Percentiles rank a stretch among this genome's conserved stretches.
phyloP scores from a whole-genome alignment of 495 filamentous ascomycete species.

The Tuber magnatum region DNA sequence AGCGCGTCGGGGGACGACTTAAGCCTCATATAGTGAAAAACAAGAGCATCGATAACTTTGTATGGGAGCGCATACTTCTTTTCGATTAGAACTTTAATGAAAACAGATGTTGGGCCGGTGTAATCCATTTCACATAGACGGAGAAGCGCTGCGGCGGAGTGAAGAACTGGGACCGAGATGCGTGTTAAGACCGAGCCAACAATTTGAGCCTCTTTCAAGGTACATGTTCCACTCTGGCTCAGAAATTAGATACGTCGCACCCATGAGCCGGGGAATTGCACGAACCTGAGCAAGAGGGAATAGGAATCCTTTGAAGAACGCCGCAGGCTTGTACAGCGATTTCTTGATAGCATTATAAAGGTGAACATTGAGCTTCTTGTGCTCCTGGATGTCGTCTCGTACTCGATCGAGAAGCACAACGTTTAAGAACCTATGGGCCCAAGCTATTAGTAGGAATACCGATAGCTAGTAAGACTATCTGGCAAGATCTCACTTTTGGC shows the following conservation, averaged over 20 bases:
- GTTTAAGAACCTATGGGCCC: constrained; percentile 55
- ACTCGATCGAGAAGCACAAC: constrained; percentile 79
- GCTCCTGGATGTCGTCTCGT: constrained; percentile 77
- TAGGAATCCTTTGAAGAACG: constrained; percentile 93
- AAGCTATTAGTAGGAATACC: constrained; percentile 4
- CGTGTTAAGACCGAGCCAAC: constrained; percentile 73
- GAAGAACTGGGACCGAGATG: constrained; percentile 73
- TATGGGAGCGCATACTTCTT: constrained; percentile 96
- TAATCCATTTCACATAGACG: constrained; percentile 88
- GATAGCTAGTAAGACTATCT: not conserved
- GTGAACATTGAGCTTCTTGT: constrained; percentile 89
- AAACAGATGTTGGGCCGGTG: constrained; percentile 78
- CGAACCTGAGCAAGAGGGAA: constrained; percentile 66
- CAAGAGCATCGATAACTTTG: constrained; percentile 86
- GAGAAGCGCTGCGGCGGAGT: constrained; percentile 86
- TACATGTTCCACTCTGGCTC: constrained; percentile 63
- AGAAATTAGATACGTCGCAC: constrained; percentile 30
- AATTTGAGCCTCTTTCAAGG: constrained; percentile 84
- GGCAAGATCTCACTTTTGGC: constrained; percentile 48
- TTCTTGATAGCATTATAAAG: constrained; percentile 89
- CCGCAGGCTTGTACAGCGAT: constrained; percentile 86
- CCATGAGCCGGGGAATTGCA: not conserved
- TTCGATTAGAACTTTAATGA: constrained; percentile 84
- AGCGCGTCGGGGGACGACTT: constrained; percentile 53
- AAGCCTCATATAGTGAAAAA: constrained; percentile 94